phyloP scores from a whole-genome alignment of 139 green algal species.

The Zygnema circumcarinatum region DNA sequence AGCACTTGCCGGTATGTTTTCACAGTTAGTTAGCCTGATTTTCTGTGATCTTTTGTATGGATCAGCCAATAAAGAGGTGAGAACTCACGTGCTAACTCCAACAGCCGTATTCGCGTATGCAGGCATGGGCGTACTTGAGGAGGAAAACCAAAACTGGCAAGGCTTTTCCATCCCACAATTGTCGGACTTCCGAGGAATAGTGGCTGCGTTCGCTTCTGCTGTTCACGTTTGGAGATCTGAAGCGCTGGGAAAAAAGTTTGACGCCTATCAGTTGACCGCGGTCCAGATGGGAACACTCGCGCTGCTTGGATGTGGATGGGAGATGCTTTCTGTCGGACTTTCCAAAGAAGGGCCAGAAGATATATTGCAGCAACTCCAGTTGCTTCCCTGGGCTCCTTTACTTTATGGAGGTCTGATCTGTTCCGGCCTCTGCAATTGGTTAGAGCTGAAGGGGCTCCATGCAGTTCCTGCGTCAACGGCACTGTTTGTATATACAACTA shows the following conservation, averaged over 20 bases:
- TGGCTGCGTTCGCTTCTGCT: conserved; percentile 20
- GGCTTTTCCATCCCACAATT: background rate
- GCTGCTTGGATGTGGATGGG: conserved; percentile 4
- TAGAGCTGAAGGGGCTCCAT: conserved; percentile 48
- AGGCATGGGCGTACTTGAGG: conserved; percentile 49
- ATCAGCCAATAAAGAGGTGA: background rate
- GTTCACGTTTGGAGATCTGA: conserved; percentile 49
- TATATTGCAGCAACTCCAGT: conserved; percentile 5
- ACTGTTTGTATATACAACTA: conserved; percentile 58
- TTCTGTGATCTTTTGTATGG: background rate
- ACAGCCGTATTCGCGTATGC: conserved; percentile 4
- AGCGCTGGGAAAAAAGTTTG: background rate
- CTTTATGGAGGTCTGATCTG: conserved; percentile 49
- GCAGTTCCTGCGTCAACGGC: conserved; percentile 42
- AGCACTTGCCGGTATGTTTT: background rate
- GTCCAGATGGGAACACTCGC: conserved; percentile 20
- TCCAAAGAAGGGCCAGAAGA: background rate
- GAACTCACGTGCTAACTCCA: background rate
- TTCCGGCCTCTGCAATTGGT: conserved; percentile 45
- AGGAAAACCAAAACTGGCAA: conserved; percentile 31
- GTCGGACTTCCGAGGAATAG: background rate
- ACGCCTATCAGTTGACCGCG: conserved; percentile 39
- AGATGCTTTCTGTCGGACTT: background rate
- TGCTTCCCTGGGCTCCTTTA: conserved; percentile 29
- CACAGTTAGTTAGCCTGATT: background rate